phyloP scores from a whole-genome alignment of 371 early-diverging fungal genomes.

The Saksenaea oblongispora region DNA sequence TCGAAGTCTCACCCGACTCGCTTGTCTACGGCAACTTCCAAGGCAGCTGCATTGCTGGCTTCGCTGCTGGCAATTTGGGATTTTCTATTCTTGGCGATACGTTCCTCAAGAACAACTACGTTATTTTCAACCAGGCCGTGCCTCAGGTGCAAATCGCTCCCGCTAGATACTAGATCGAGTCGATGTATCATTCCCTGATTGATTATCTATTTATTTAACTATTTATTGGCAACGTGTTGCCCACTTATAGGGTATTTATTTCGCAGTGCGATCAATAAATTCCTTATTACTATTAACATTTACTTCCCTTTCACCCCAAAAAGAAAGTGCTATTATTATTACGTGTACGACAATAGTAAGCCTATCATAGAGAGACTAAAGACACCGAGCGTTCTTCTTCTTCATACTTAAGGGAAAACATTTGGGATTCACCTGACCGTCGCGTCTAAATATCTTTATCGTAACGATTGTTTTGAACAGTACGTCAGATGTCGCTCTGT shows the following conservation, averaged over 20 bases:
- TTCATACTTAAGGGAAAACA: too few species aligned
- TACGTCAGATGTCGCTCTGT: too few species aligned
- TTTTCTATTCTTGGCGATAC: conserved; percentile 42
- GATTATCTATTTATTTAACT: not conserved
- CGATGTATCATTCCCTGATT: not conserved
- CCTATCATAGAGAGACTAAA: too few species aligned
- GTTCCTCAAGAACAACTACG: conserved; percentile 53
- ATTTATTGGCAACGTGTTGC: not conserved
- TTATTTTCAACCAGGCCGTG: conserved; percentile 23
- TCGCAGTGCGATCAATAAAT: not conserved
- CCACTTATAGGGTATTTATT: not conserved
- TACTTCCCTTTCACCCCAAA: not conserved
- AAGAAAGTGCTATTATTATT: too few species aligned
- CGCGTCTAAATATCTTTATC: too few species aligned
- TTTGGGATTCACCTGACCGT: too few species aligned
- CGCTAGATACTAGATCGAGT: conserved; percentile 6
- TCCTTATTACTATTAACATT: not conserved
- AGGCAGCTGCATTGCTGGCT: conserved; percentile 22
- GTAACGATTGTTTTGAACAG: too few species aligned
- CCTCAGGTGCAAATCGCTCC: conserved; percentile 31
- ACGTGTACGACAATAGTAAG: too few species aligned
- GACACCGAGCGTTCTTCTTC: too few species aligned
- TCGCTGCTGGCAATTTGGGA: conserved; percentile 26
- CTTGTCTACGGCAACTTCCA: conserved; percentile 20
- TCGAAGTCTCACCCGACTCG: conserved; percentile 20